Conservation (phyloP, 345 rosid species). For the Raphanus raphanistrum region DNA sequence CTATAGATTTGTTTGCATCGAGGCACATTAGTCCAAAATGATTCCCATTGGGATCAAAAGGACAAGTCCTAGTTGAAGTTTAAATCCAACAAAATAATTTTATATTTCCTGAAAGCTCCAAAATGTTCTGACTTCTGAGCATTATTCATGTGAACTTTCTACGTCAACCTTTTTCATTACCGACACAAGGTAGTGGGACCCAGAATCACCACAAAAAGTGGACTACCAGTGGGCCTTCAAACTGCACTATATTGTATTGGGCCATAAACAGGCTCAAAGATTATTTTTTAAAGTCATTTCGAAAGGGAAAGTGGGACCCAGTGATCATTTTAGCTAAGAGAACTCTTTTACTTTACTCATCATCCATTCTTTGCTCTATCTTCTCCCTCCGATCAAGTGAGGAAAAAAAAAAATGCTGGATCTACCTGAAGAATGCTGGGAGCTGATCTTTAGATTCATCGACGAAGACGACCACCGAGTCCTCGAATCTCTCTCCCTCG, state of each 20-base stretch:
- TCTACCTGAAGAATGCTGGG: slow-evolving; percentile 81
- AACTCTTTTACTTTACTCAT: no score
- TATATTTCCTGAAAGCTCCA: slow-evolving; percentile 8
- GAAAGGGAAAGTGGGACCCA: not conserved
- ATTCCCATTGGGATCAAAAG: slow-evolving; percentile 29
- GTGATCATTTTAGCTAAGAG: not conserved
- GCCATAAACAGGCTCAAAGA: not conserved
- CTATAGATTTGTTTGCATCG: slow-evolving; percentile 28
- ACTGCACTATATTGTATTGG: not conserved
- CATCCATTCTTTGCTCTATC: not conserved
- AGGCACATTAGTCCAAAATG: slow-evolving; percentile 28
- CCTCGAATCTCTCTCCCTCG: slow-evolving; percentile 59
- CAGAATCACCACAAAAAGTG: not conserved
- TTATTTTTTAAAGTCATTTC: not conserved
- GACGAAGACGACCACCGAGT: slow-evolving; percentile 43
- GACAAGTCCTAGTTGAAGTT: slow-evolving; percentile 28
- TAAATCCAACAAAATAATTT: slow-evolving; percentile 1
- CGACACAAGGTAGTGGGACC: slow-evolving; percentile 32
- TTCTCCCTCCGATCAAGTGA: not conserved
- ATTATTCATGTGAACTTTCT: slow-evolving; percentile 30
- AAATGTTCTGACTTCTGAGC: slow-evolving; percentile 2
- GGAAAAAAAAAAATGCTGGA: slow-evolving; percentile 22
- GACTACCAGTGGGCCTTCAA: not conserved
- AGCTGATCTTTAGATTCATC: slow-evolving; percentile 47
- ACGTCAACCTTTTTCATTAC: slow-evolving; percentile 25